Evolutionary conservation across 495 filamentous ascomycete genomes (phyloP).

Genomic region (Neurospora terricola): DNA sequence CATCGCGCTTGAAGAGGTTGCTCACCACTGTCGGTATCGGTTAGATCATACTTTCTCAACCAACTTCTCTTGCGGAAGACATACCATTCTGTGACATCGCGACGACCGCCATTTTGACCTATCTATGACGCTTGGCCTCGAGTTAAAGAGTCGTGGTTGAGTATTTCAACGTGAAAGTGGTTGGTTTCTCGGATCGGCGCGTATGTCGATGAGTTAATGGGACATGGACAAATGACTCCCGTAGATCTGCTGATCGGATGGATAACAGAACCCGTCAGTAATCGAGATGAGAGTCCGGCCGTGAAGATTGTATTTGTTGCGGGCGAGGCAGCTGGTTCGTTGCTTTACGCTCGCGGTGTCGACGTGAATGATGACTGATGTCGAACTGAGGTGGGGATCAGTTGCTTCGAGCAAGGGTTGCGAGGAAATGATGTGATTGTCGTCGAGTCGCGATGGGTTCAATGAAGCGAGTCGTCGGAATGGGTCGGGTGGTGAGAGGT

Average conservation of each 20-base stretch:
- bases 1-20: conserved; percentile 12
- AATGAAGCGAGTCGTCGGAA: conserved; percentile 3
- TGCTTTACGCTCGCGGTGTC: not conserved
- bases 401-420: not conserved
- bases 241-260: conserved; percentile 14
- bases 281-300: not conserved
- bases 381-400: not conserved
- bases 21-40: not conserved
- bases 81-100: conserved; percentile 3
- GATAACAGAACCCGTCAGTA: not conserved
- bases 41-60: not conserved
- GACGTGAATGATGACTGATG: not conserved
- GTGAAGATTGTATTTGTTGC: not conserved
- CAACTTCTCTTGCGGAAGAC: not conserved
- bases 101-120: conserved; percentile 8
- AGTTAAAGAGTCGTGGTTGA: not conserved
- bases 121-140: not conserved
- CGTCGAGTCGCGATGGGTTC: not conserved
- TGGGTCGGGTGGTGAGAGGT: not conserved
- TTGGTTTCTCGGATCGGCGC: conserved; percentile 6
- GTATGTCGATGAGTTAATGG: not conserved
- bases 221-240: conserved; percentile 7
- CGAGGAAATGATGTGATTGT: not conserved
- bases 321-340: not conserved
- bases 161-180: not conserved